A percentile compares a stretch with the other conserved stretches of the same genome.
phyloP scores from a whole-genome alignment of 495 filamentous ascomycete species.

The Tuber magnatum region DNA sequence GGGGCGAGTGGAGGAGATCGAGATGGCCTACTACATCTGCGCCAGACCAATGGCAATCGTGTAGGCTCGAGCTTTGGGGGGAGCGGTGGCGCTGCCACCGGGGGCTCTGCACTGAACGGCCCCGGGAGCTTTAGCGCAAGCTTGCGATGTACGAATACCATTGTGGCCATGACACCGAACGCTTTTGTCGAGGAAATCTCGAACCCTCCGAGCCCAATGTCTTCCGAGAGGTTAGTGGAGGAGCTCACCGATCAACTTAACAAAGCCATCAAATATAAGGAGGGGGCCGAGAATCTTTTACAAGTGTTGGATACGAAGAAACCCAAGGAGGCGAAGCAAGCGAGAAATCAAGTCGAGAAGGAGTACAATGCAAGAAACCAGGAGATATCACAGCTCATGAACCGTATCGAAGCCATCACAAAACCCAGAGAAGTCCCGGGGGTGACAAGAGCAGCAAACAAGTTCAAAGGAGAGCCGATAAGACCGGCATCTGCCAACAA shows the following conservation, averaged over 20 bases:
- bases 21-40: conserved; percentile 31
- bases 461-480: conserved; percentile 62
- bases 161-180: conserved; percentile 54
- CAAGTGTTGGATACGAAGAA: conserved; percentile 93
- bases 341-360: conserved; percentile 75
- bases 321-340: conserved; percentile 88
- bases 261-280: conserved; percentile 94
- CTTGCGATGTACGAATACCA: conserved; percentile 62
- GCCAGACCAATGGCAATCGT: conserved; percentile 35
- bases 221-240: conserved; percentile 55
- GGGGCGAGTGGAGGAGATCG: conserved; percentile 37
- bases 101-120: conserved; percentile 47
- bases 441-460: conserved; percentile 35
- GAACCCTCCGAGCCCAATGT: conserved; percentile 55
- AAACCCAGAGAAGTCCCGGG: conserved; percentile 51
- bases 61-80: conserved; percentile 33
- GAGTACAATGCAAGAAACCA: conserved; percentile 87
- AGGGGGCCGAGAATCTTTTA: conserved; percentile 92
- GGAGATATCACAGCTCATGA: conserved; percentile 74
- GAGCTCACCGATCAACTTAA: conserved; percentile 81
- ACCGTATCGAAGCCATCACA: conserved; percentile 65
- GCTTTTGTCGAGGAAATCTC: conserved; percentile 54
- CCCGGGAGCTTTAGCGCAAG: conserved; percentile 93
- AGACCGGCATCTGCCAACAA: conserved; percentile 53
- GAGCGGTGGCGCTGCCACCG: conserved; percentile 11